A percentile compares a stretch with the other conserved stretches of the same genome.
phyloP scores from a whole-genome alignment of 352 stramenopile genomes.

The Phytophthora europaea region DNA sequence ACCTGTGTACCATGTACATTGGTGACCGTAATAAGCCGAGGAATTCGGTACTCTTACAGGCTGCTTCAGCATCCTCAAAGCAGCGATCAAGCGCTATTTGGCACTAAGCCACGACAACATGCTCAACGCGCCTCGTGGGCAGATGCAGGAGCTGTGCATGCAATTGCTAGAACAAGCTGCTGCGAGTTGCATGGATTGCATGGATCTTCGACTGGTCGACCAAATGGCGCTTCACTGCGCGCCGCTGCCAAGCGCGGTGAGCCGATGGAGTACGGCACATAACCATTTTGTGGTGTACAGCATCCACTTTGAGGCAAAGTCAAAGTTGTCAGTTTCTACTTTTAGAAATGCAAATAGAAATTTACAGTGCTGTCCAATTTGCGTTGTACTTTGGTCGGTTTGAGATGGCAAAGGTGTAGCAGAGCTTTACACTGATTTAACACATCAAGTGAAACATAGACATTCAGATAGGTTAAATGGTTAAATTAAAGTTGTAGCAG shows the following conservation, averaged over 20 bases:
- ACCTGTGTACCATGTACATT: no score
- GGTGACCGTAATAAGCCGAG: no score
- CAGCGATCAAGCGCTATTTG: neutral
- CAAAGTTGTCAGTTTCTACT: no score
- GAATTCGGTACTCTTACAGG: neutral
- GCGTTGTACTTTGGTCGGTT: no score
- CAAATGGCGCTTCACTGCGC: conserved; percentile 2
- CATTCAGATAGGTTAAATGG: no score
- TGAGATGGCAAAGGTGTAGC: no score
- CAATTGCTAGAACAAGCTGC: neutral
- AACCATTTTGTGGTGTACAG: neutral
- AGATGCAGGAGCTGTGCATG: neutral
- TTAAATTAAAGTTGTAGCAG: no score
- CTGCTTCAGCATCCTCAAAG: conserved; percentile 4
- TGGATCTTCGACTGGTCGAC: neutral
- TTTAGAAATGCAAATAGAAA: no score
- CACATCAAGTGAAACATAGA: no score
- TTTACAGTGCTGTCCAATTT: no score
- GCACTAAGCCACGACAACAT: neutral
- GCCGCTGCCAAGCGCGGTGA: conserved; percentile 1
- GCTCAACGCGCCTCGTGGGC: neutral
- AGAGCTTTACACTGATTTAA: no score
- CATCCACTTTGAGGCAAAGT: neutral
- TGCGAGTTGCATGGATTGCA: neutral
- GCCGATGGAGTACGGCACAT: conserved; percentile 2